Conservation (phyloP, 768 basidiomycete species). For the Lactifluus pinguis region DNA sequence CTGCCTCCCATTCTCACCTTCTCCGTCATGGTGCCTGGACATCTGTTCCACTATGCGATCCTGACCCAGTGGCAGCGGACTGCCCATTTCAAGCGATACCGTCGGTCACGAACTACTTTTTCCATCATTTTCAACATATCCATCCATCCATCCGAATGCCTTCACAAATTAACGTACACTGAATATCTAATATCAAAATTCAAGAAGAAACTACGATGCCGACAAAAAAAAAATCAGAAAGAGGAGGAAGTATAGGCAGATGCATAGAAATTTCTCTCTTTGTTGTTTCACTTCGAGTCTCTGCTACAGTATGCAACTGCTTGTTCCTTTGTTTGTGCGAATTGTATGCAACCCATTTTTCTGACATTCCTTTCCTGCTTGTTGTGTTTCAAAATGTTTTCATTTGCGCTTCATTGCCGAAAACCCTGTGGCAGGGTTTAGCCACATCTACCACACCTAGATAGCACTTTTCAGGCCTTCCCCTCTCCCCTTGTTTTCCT, state of each 20-base stretch:
- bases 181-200: background rate
- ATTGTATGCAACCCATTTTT: background rate
- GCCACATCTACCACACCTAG: too few species aligned
- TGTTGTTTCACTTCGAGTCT: background rate
- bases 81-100: background rate
- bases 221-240: background rate
- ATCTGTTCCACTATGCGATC: background rate
- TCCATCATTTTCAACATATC: background rate
- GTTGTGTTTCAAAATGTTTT: background rate
- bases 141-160: background rate
- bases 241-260: background rate
- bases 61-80: background rate
- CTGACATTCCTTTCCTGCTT: background rate
- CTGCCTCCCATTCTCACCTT: background rate
- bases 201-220: background rate
- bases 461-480: too few species aligned
- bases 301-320: background rate
- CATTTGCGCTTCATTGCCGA: too few species aligned
- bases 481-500: too few species aligned
- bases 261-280: background rate
- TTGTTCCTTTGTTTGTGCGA: background rate
- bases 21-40: background rate
- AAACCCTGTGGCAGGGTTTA: too few species aligned
- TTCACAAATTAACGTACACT: background rate
- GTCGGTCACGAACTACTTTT: background rate